Percentiles rank a stretch among this genome's conserved stretches.
These are phyloP conservation scores for Setaria viridis DNA, from an alignment of 202 grass and related monocot genomes.

Conservation along the genomic window DNA sequence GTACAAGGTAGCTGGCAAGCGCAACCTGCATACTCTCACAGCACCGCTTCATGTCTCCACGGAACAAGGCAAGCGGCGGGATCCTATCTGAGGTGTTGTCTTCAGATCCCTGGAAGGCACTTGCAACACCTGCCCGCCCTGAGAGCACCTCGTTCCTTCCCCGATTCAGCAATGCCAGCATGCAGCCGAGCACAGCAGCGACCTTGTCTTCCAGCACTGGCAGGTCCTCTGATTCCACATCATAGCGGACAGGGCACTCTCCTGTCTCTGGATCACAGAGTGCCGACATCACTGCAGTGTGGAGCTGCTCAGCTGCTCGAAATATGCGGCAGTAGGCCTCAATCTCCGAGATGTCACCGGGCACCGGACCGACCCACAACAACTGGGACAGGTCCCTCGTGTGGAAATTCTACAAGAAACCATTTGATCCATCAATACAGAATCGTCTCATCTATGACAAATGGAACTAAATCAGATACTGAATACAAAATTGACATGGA, in stretches of 20 bases:
- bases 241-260: conserved; percentile 72
- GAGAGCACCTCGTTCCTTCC: conserved; percentile 81
- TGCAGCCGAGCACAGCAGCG: conserved; percentile 81
- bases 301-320: conserved; percentile 84
- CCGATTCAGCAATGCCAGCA: conserved; percentile 79
- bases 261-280: conserved; percentile 95
- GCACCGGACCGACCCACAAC: conserved; percentile 81
- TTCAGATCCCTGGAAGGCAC: conserved; percentile 55
- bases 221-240: conserved; percentile 73
- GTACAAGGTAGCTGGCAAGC: conserved; percentile 65
- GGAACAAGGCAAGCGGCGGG: conserved; percentile 83
- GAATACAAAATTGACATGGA: background rate
- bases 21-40: conserved; percentile 95
- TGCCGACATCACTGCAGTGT: conserved; percentile 76
- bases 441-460: background rate
- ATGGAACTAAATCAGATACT: background rate
- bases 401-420: conserved; percentile 66
- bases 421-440: conserved; percentile 15
- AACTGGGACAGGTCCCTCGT: conserved; percentile 76
- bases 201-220: conserved; percentile 89
- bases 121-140: conserved; percentile 57
- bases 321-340: conserved; percentile 97
- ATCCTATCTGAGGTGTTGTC: conserved; percentile 62
- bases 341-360: conserved; percentile 86
- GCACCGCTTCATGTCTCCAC: conserved; percentile 92